A percentile compares a stretch with the other conserved stretches of the same genome.
These are phyloP conservation scores for Schizophyllum amplum DNA, from an alignment of 1,284 basidiomycete genomes.

Conservation along the genomic window DNA sequence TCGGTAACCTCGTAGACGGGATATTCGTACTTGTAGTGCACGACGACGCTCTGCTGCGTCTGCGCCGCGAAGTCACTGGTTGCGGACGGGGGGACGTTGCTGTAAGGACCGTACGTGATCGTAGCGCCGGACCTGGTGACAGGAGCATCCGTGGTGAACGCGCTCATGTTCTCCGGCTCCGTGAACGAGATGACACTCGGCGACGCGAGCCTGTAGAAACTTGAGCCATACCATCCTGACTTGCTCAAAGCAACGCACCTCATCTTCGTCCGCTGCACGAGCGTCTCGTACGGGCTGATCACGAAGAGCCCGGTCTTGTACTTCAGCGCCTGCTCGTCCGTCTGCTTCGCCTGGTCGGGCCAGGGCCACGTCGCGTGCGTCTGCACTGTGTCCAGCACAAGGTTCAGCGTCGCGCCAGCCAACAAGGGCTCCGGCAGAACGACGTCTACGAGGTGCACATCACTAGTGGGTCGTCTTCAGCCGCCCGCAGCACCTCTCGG, in stretches of 20 bases:
- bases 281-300: conserved; percentile 77
- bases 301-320: conserved; percentile 73
- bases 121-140: conserved; percentile 75
- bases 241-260: conserved; percentile 40
- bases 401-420: conserved; percentile 50
- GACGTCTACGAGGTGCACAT: conserved; percentile 38
- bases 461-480: conserved; percentile 19
- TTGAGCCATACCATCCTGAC: conserved; percentile 6
- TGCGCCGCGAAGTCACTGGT: conserved; percentile 45
- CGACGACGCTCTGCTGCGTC: conserved; percentile 55
- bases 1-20: conserved; percentile 74
- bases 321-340: conserved; percentile 74
- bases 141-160: conserved; percentile 45
- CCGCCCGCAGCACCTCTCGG: conserved; percentile 3
- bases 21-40: conserved; percentile 79
- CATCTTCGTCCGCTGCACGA: conserved; percentile 79
- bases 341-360: conserved; percentile 68
- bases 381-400: conserved; percentile 71
- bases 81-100: conserved; percentile 59
- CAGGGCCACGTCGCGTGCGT: conserved; percentile 72
- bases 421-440: conserved; percentile 30
- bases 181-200: conserved; percentile 67
- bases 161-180: conserved; percentile 45
- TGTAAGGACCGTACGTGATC: conserved; percentile 85
- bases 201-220: conserved; percentile 45